Evolutionary conservation across 306 rosid species (phyloP).

Genomic region (apple (Malus domestica)): ASM211411v1 NC_041805.1:8358501-8359000

Average conservation of each 20-base stretch:
- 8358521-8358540: slow-evolving; percentile 71
- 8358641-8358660: slow-evolving; percentile 72
- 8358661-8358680: slow-evolving; percentile 75
- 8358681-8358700: slow-evolving; percentile 67
- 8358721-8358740: slow-evolving; percentile 53
- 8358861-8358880: no score
- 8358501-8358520: slow-evolving; percentile 69
- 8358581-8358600: slow-evolving; percentile 63
- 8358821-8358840: slow-evolving; percentile 31
- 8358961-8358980: no score
- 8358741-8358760: slow-evolving; percentile 71
- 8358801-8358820: slow-evolving; percentile 44
- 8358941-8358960: no score
- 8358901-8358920: no score
- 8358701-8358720: slow-evolving; percentile 42
- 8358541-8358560: slow-evolving; percentile 67
- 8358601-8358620: slow-evolving; percentile 60
- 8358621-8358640: slow-evolving; percentile 83
- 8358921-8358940: no score
- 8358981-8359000: no score
- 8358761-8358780: slow-evolving; percentile 68
- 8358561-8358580: slow-evolving; percentile 54
- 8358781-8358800: slow-evolving; percentile 57
- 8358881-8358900: no score
- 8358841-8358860: no score